phyloP scores from a whole-genome alignment of 495 filamentous ascomycete genomes.

The Penicillium coprophilum region DNA sequence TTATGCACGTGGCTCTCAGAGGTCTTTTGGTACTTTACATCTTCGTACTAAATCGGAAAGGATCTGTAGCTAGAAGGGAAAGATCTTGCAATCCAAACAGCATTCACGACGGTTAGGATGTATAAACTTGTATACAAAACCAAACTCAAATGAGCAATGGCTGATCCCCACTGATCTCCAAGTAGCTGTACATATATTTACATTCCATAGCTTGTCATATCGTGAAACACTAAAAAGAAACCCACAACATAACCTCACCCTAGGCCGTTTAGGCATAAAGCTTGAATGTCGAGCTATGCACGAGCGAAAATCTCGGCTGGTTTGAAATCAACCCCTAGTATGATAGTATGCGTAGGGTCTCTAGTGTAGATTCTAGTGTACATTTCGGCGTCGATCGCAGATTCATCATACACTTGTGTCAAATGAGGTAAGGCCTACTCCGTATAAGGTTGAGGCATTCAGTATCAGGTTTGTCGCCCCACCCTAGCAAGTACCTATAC shows the following conservation, averaged over 20 bases:
- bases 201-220: constrained; percentile 2
- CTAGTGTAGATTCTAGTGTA: not conserved
- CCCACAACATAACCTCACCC: constrained; percentile 20
- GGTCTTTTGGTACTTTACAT: not conserved
- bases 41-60: not conserved
- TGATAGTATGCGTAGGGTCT: not conserved
- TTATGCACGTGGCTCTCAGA: not conserved
- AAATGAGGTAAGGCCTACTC: constrained; percentile 6
- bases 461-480: not conserved
- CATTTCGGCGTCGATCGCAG: not conserved
- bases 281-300: constrained; percentile 14
- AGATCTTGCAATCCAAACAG: not conserved
- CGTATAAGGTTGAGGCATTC: not conserved
- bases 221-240: constrained; percentile 12
- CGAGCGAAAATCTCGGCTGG: constrained; percentile 12
- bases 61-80: not conserved
- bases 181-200: not conserved
- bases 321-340: constrained; percentile 10
- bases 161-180: not conserved
- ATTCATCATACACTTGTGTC: constrained; percentile 7
- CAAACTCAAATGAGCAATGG: not conserved
- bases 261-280: constrained; percentile 28
- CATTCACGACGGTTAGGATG: not conserved
- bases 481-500: constrained; percentile 8
- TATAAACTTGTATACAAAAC: not conserved